phyloP scores from a whole-genome alignment of 2,329 filamentous ascomycete species.

The Penicillium paneum region DNA sequence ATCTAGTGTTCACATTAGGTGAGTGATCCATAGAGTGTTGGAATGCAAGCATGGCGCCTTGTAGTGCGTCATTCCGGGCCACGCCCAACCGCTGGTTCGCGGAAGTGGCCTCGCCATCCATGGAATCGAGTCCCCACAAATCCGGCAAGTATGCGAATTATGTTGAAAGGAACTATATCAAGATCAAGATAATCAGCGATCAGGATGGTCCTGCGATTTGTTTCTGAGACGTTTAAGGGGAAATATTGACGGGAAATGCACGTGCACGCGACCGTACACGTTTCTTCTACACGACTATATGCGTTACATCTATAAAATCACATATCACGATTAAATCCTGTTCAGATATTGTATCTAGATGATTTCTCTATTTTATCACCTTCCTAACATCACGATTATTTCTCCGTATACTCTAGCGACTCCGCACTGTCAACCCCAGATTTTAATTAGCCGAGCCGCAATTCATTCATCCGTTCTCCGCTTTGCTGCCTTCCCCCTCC shows the following conservation, averaged over 20 bases:
- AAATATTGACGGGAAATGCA: not conserved
- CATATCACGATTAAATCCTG: not conserved
- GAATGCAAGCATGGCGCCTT: conserved; percentile 40
- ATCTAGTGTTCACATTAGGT: conserved; percentile 16
- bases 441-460: conserved; percentile 13
- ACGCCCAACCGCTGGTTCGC: conserved; percentile 29
- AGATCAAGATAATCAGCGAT: not conserved
- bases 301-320: not conserved
- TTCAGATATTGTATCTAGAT: not conserved
- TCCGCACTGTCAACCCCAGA: not conserved
- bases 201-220: not conserved
- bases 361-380: not conserved
- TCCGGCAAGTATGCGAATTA: not conserved
- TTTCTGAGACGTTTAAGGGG: not conserved
- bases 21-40: conserved; percentile 21
- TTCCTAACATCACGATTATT: not conserved
- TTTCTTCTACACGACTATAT: not conserved
- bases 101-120: conserved; percentile 33
- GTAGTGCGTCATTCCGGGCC: conserved; percentile 30
- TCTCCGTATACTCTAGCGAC: not conserved
- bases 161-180: not conserved
- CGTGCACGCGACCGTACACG: conserved; percentile 4
- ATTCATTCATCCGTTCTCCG: conserved; percentile 12
- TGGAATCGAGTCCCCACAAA: conserved; percentile 19
- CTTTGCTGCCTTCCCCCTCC: conserved; percentile 12